Evolutionary conservation across 1,284 basidiomycete species (phyloP).

Genomic region (Irpex lacteus): DNA sequence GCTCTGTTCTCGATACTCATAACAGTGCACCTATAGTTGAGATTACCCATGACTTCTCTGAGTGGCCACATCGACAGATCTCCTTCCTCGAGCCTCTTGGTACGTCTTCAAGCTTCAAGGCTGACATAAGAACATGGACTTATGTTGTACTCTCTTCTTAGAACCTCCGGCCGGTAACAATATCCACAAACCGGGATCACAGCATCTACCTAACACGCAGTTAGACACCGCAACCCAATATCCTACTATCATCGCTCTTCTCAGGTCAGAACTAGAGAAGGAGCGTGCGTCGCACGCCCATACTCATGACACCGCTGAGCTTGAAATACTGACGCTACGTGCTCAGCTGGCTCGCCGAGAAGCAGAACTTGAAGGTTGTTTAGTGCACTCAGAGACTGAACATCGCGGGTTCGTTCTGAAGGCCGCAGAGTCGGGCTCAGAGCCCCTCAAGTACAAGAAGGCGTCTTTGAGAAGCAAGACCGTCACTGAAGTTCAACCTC

Average conservation of each 20-base stretch:
- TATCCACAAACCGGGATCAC: too few relatives aligned
- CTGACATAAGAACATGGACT: too few relatives aligned
- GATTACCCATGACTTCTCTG: slow-evolving; percentile 44
- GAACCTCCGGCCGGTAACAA: neutral
- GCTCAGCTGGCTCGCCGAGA: slow-evolving; percentile 57
- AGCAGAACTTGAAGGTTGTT: slow-evolving; percentile 44
- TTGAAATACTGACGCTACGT: slow-evolving; percentile 43
- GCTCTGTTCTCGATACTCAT: neutral
- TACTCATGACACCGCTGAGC: slow-evolving; percentile 38
- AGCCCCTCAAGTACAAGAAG: neutral
- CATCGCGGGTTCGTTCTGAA: neutral
- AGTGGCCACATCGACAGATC: slow-evolving; percentile 52
- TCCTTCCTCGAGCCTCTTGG: slow-evolving; percentile 41
- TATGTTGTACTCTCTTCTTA: neutral
- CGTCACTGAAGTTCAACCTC: neutral
- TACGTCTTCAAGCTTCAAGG: slow-evolving; percentile 24
- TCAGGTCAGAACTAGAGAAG: slow-evolving; percentile 40
- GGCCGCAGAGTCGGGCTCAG: neutral
- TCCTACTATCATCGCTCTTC: slow-evolving; percentile 39
- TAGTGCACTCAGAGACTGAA: slow-evolving; percentile 18
- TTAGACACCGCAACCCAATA: neutral
- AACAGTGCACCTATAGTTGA: slow-evolving; percentile 41
- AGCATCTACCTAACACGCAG: too few relatives aligned
- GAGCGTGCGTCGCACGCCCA: slow-evolving; percentile 44
- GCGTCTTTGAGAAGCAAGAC: neutral